These are phyloP conservation scores for Rhodamnia argentea DNA, from an alignment of 345 rosid genomes.

Conservation along the genomic window DNA sequence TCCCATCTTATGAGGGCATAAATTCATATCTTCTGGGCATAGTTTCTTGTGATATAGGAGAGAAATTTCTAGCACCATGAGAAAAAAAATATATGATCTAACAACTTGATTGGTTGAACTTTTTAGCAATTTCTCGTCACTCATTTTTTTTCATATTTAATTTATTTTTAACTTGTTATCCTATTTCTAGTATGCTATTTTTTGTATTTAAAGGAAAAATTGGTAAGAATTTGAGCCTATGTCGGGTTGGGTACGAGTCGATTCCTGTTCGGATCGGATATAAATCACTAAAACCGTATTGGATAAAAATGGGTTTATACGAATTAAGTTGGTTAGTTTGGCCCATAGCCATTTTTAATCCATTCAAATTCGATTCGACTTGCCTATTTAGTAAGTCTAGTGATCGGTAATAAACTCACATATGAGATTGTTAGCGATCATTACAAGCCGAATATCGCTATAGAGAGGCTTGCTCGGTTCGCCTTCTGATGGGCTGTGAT, in stretches of 20 bases:
- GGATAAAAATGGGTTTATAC: not conserved
- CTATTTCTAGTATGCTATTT: not conserved
- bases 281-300: not conserved
- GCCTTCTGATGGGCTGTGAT: too few relatives aligned
- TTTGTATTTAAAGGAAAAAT: too few relatives aligned
- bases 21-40: rapidly evolving
- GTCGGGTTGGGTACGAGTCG: not conserved
- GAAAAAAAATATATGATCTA: not conserved
- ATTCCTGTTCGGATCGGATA: too few relatives aligned
- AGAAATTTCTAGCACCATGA: rapidly evolving
- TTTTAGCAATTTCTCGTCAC: not conserved
- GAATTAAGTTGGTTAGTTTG: not conserved
- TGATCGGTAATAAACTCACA: not conserved
- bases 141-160: too few relatives aligned
- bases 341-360: rapidly evolving
- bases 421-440: too few relatives aligned
- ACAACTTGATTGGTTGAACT: rapidly evolving
- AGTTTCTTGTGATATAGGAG: not conserved
- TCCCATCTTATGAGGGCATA: rapidly evolving
- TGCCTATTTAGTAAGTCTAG: not conserved
- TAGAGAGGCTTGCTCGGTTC: too few relatives aligned
- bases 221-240: too few relatives aligned
- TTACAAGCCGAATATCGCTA: not conserved
- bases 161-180: not conserved
- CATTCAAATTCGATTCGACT: too few relatives aligned